These are phyloP conservation scores for Aspergillus baeticus DNA, from an alignment of 495 filamentous ascomycete genomes.

Conservation along the genomic window DNA sequence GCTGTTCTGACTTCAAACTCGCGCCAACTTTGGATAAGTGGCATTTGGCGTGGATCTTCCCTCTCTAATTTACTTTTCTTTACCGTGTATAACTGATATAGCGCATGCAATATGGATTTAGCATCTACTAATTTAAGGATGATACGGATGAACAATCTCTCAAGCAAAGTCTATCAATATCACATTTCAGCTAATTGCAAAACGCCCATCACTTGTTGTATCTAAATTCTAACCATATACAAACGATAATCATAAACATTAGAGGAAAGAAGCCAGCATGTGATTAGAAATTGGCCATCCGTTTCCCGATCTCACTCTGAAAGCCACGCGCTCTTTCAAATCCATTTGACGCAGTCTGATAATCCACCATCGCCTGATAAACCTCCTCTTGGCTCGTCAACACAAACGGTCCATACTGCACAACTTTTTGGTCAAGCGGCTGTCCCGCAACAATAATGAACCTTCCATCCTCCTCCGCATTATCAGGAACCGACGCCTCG, in stretches of 20 bases:
- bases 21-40: neutral
- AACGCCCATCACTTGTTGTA: neutral
- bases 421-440: constrained; percentile 85
- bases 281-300: constrained; percentile 59
- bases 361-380: constrained; percentile 87
- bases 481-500: constrained; percentile 64
- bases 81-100: constrained; percentile 5
- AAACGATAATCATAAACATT: no score
- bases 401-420: constrained; percentile 97
- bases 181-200: neutral
- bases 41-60: neutral
- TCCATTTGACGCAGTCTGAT: constrained; percentile 77
- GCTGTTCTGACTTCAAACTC: neutral
- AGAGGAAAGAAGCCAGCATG: no score
- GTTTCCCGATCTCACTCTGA: constrained; percentile 92
- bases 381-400: constrained; percentile 81
- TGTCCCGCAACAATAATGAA: constrained; percentile 84
- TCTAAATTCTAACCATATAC: neutral
- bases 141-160: neutral
- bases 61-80: neutral
- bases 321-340: constrained; percentile 85
- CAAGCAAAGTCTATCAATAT: neutral
- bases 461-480: constrained; percentile 61
- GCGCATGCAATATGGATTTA: neutral
- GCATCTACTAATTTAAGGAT: constrained; percentile 7